Base-by-base conservation (phyloP, 2,329 filamentous ascomycete genomes). In the Trichoderma sp. region DNA sequence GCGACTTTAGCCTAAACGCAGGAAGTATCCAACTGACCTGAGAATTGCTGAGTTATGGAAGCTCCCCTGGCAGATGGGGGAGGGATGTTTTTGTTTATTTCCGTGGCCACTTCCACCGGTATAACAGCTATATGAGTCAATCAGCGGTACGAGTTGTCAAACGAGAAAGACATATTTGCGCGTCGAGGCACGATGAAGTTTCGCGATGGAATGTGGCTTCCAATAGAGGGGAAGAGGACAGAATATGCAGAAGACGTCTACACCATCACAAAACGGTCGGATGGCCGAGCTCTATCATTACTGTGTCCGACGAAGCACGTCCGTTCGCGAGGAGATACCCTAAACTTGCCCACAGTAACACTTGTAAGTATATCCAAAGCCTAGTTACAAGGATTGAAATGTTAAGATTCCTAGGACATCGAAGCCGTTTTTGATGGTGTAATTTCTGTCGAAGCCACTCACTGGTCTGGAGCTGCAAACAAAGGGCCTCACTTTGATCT, bases 211-310 rank as follows among this genome's bases (percentile, higher is more conserved):
- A 79, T 90, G 88, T 91, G 89, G 89, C 80, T 90, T 58, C 82
- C 84, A 50, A 87, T 85, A 67, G 84, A 88, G 76, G 85, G 84
- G 69, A 83, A 88, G 74, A 81, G 82, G 59, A 82, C 88, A 29
- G 86, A 90, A 73, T 90, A 90, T 72, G 89, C 88, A 37, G 88
- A 90, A 76, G 87, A 90, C 69, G 80, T 90, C 17, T 84, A 85
- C 71, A 80, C 81, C 27, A 76, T 82, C 66, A 82, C 81, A 3
- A 75, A 84, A 63, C 81, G 78, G 2, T 76, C 81, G 29, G 80
- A 79, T 69, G 78, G 80, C 19, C 82, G 82, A 68, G 80, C 80
- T n/a, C 69, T 88, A 64, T 83, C 79, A 34, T 79, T 89, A 37
- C 79, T 88, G 2, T 89, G 86, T 71, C 86, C 86, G 5, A 86